Base-by-base conservation (phyloP, 805 yeast genomes). In the Grigorovia humatica region DNA sequence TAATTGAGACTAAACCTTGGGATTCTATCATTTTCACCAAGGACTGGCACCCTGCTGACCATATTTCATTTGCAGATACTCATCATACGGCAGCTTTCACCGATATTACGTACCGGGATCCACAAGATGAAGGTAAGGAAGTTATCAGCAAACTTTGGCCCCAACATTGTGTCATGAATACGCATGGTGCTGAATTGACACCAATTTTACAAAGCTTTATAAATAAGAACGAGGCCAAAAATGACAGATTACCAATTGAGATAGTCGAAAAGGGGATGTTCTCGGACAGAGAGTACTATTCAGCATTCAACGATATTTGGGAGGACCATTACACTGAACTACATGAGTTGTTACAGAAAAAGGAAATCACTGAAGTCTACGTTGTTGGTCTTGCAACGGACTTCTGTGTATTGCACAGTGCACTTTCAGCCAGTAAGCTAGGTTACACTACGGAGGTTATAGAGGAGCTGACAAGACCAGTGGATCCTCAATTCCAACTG, bases 1-100 rank as follows among this genome's bases (percentile, higher is more conserved):
- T 88, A 44, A 57, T 81, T 9, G 64, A 73, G 30, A 62, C 69
- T 55, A 64, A 23, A 42, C 63, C 73, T 4, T 89, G 93, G 91
- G 71, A 74, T 45, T 68, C 80, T 7, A 72, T 88, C 0, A 77
- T 85, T 0, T 82, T 87, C 42, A 83, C 95, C 2, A 81, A 83
- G 62, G 98, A 90, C 63, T 88, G 95, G 93, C 98, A 90, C 65
- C 95, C 96, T 0, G 43, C 55, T 12, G 73, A 78, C 59, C 98
- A 90, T 64, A 74, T 77, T 0, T 88, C 96, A 8, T 90, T 90
- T 73, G 96, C 97, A 0, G 74, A 83, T 0, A 77, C 75, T 47
- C 89, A 88, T 60, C 63, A 51, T 11, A 48, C 55, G 43, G 38
- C 11, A 2, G 15, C 3, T 13, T 32, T 32, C 15, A 32, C 9